Conservation (phyloP, 495 filamentous ascomycete genomes). For the Annulohypoxylon stygium region DNA sequence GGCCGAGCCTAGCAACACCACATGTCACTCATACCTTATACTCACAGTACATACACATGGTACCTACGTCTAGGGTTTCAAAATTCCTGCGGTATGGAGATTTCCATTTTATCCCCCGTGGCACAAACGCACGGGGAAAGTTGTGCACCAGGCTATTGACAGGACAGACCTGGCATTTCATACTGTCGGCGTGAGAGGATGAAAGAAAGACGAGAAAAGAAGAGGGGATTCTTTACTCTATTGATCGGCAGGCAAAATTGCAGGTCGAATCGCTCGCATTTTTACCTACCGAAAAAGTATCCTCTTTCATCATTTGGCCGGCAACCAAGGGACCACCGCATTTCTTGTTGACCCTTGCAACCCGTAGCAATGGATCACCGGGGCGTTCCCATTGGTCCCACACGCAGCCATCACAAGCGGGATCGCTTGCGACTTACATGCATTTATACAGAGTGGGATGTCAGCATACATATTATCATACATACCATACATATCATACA, state of each 20-base stretch:
- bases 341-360: constrained; percentile 43
- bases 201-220: constrained; percentile 12
- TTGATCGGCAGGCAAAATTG: constrained; percentile 33
- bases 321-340: constrained; percentile 26
- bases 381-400: constrained; percentile 43
- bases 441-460: constrained; percentile 38
- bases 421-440: constrained; percentile 37
- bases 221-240: not conserved
- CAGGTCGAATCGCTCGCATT: constrained; percentile 13
- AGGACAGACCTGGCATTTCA: constrained; percentile 4
- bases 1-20: constrained; percentile 21
- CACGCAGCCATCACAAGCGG: constrained; percentile 38
- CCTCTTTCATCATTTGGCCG: constrained; percentile 20
- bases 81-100: constrained; percentile 18
- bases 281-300: constrained; percentile 27
- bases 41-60: constrained; percentile 7
- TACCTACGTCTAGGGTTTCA: constrained; percentile 24
- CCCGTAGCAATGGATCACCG: constrained; percentile 47
- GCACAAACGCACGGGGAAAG: constrained; percentile 32
- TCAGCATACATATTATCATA: constrained; percentile 34
- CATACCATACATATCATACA: not conserved
- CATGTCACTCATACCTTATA: constrained; percentile 20
- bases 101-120: constrained; percentile 23
- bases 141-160: constrained; percentile 11
- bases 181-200: not conserved